Conservation (phyloP, 2,329 filamentous ascomycete genomes). For the Akanthomyces muscarius region DNA sequence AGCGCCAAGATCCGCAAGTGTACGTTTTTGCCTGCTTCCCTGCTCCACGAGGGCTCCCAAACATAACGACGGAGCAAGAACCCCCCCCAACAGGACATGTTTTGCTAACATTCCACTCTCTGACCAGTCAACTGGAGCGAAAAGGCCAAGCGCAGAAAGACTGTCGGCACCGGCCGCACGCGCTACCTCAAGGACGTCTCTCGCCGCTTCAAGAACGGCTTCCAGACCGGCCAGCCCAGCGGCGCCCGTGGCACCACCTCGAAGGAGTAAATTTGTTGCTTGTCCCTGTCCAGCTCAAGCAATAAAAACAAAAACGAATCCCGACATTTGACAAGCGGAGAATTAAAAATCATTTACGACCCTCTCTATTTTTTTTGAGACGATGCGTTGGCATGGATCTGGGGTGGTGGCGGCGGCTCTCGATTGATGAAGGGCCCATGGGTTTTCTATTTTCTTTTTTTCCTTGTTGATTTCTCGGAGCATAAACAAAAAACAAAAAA, state of each 20-base stretch:
- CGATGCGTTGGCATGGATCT: conserved; percentile 2
- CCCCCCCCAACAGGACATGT: too few relatives aligned
- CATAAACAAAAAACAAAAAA: conserved; percentile 15
- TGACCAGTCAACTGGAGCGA: conserved; percentile 94
- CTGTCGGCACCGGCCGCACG: conserved; percentile 93
- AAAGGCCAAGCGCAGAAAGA: conserved; percentile 99
- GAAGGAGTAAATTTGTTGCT: conserved; percentile 30
- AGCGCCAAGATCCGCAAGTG: conserved; percentile 97
- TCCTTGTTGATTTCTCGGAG: conserved; percentile 14
- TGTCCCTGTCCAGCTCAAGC: not conserved
- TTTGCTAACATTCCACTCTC: not conserved
- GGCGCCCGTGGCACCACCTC: conserved; percentile 63
- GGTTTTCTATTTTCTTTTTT: conserved; percentile 9
- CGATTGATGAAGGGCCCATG: not conserved
- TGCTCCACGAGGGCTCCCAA: too few relatives aligned
- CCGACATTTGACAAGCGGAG: conserved; percentile 15
- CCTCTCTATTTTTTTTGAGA: not conserved
- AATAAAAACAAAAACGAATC: not conserved
- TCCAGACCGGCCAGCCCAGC: conserved; percentile 87
- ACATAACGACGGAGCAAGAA: too few relatives aligned
- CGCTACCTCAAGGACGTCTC: conserved; percentile 89
- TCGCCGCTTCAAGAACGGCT: conserved; percentile 95
- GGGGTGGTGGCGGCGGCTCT: not conserved
- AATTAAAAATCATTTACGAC: conserved; percentile 20
- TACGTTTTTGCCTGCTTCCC: conserved; percentile 57